phyloP scores from a whole-genome alignment of 2,329 filamentous ascomycete genomes.

The Alternaria panax region DNA sequence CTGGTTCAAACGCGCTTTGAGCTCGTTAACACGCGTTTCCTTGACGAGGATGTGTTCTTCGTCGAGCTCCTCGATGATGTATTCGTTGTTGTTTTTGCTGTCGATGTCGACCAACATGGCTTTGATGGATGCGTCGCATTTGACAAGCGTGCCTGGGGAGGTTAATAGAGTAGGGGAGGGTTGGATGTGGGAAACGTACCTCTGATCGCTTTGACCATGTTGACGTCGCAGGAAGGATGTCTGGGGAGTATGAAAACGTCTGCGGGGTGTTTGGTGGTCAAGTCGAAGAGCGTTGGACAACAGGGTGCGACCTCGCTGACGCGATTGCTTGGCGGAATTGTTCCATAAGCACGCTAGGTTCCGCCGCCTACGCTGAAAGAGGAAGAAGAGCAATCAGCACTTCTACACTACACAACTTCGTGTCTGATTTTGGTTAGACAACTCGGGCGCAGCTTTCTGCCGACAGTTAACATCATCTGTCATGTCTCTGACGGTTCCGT shows the following conservation, averaged over 20 bases:
- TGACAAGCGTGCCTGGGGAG: constrained; percentile 71
- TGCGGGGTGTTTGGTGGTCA: constrained; percentile 13
- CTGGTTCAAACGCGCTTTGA: constrained; percentile 74
- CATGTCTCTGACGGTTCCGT: not conserved
- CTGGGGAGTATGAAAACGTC: constrained; percentile 5
- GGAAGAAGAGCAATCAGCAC: not conserved
- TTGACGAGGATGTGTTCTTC: constrained; percentile 79
- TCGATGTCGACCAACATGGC: constrained; percentile 83
- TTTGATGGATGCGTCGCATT: constrained; percentile 87
- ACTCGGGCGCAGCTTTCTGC: not conserved
- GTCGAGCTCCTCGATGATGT: constrained; percentile 81
- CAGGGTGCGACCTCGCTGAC: constrained; percentile 32
- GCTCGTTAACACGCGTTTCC: constrained; percentile 71
- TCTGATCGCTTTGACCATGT: constrained; percentile 66
- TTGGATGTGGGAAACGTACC: constrained; percentile 47
- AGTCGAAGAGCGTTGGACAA: constrained; percentile 23
- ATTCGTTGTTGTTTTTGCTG: constrained; percentile 69
- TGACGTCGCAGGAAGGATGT: constrained; percentile 22
- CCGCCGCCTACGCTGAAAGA: constrained; percentile 9
- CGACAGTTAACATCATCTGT: not conserved
- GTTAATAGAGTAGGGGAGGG: constrained; percentile 8
- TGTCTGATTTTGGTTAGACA: not conserved
- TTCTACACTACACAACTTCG: not conserved
- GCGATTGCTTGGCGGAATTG: constrained; percentile 26
- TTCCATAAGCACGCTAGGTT: constrained; percentile 2